These are phyloP conservation scores for Septoria linicola DNA, from an alignment of 2,329 filamentous ascomycete genomes.

Conservation along the genomic window DNA sequence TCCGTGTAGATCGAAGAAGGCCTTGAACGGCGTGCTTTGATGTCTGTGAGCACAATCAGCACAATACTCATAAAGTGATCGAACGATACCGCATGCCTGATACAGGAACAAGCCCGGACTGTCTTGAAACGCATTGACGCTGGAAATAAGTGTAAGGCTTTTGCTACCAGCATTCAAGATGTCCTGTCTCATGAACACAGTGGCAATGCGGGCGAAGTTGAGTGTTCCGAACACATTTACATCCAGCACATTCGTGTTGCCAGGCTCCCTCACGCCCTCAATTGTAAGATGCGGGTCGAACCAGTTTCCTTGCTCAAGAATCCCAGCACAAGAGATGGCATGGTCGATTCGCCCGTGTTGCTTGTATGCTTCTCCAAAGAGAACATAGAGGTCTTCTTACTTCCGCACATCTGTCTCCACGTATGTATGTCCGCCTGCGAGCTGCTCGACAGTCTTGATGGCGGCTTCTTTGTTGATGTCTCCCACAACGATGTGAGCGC, in stretches of 20 bases:
- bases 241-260: constrained; percentile 44
- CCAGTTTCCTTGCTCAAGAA: constrained; percentile 47
- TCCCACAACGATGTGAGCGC: constrained; percentile 48
- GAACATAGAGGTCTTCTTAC: constrained; percentile 47
- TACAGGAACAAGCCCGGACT: constrained; percentile 51
- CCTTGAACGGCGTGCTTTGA: constrained; percentile 33
- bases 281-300: constrained; percentile 48
- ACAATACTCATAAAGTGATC: not conserved
- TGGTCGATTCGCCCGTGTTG: constrained; percentile 51
- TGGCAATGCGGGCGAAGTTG: constrained; percentile 51
- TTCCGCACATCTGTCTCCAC: constrained; percentile 47
- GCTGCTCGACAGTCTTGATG: constrained; percentile 8
- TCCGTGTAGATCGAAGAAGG: constrained; percentile 28
- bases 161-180: constrained; percentile 37
- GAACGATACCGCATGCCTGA: constrained; percentile 25
- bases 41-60: constrained; percentile 14
- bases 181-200: constrained; percentile 50
- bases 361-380: constrained; percentile 49
- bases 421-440: constrained; percentile 36
- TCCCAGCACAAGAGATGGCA: constrained; percentile 51
- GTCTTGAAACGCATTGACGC: constrained; percentile 51
- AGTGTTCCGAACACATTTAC: constrained; percentile 46
- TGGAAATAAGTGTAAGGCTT: constrained; percentile 47
- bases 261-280: constrained; percentile 42
- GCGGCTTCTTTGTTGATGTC: constrained; percentile 35